These are phyloP conservation scores for Phytophthora fragariaefolia DNA, from an alignment of 352 stramenopile genomes.

Conservation along the genomic window DNA sequence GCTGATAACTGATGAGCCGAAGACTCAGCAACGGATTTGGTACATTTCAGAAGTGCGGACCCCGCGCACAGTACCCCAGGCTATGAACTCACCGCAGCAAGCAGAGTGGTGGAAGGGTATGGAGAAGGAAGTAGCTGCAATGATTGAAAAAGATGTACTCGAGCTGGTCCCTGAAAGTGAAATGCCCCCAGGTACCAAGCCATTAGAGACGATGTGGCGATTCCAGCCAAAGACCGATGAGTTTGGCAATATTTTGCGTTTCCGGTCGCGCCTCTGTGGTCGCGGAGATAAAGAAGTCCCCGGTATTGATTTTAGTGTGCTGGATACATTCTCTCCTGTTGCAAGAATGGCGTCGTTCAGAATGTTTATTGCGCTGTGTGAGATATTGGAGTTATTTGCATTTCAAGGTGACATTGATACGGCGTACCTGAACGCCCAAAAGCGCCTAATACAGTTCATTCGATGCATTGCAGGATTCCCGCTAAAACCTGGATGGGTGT, in stretches of 20 bases:
- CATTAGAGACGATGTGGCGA: conserved; percentile 14
- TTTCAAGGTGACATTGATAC: conserved; percentile 15
- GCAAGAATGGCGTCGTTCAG: conserved; percentile 5
- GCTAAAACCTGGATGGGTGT: conserved; percentile 6
- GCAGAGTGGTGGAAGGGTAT: conserved; percentile 12
- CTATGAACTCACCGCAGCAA: too few relatives aligned
- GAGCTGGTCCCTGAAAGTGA: conserved; percentile 10
- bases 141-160: conserved; percentile 14
- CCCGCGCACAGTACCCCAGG: too few relatives aligned
- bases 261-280: neutral
- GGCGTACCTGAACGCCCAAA: conserved; percentile 6
- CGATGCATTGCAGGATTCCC: conserved; percentile 11
- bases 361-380: conserved; percentile 1
- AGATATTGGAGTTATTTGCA: neutral
- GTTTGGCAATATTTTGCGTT: conserved; percentile 7
- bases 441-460: neutral
- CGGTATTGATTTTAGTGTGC: conserved; percentile 10
- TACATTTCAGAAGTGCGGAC: too few relatives aligned
- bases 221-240: conserved; percentile 8
- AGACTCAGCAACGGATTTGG: too few relatives aligned
- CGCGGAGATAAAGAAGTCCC: conserved; percentile 9
- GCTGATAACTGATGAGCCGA: too few relatives aligned
- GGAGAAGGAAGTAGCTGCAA: conserved; percentile 6
- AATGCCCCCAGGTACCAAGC: neutral
- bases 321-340: conserved; percentile 8